Evolutionary conservation across 1,284 basidiomycete species (phyloP), one percentile per base, ranked within the genome.

Genomic region (Fistulina hepatica): DNA sequence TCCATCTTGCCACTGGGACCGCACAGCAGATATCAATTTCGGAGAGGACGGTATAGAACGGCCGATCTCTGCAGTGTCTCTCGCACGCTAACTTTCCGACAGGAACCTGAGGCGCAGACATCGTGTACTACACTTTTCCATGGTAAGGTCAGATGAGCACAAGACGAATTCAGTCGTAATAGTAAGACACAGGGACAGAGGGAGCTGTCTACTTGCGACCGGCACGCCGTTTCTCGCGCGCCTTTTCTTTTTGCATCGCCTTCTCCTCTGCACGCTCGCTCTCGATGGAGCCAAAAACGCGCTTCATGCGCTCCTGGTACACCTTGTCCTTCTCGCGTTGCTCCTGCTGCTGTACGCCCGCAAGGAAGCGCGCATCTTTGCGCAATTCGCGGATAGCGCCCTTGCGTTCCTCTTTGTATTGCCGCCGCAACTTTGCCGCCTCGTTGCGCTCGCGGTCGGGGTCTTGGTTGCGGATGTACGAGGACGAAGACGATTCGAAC

Each of bases 341-440:
- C 55, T 81, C 79, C 61, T 80, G 76, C 51, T 88, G 81, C 52
- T 89, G 77, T 52, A 92, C 89, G 34, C 71, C 71, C 8, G 95
- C 92, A 58, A 98, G 67, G 74, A 97, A 98, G 45, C 76, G 73
- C 44, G 89, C 82, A 58, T 99, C 95, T 66, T 95, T 95, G 45
- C 95, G 78, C 41, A 99, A 67, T 56, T 99, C 95, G 39, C 94
- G 73, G 44, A 99, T 91, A 2, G 95, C 95, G 22, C 95, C 93
- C 68, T 97, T 98, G 56, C 76, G 72, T 65, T 98, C 95, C 64
- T 97, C 84, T 64, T 95, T 95, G 67, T 91, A 82, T 57, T 94
- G 76, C 24, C 78, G 74, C 35, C 84, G 82, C 50, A 98, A 63
- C 61, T 98, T 98, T 44, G 80, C 63, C 1, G 77, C 74, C 47